These are phyloP conservation scores for Rhodotorula sp. DNA, from an alignment of 1,284 basidiomycete species.

Conservation along the genomic window DNA sequence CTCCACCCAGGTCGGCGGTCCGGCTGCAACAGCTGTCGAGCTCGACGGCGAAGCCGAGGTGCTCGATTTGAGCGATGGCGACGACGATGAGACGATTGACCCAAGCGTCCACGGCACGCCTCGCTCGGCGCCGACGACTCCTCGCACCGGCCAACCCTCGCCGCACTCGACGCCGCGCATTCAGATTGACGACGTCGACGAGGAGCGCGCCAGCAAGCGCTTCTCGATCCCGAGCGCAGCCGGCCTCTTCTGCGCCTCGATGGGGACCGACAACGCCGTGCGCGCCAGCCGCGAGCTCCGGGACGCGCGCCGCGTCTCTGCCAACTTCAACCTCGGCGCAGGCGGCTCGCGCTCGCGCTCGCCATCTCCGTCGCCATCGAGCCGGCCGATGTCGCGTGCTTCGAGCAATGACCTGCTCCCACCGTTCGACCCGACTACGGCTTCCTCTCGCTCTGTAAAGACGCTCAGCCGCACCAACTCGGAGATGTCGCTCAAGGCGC, in stretches of 20 bases:
- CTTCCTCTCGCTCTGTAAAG: slow-evolving; percentile 4
- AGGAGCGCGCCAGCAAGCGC: not conserved
- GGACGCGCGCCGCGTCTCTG: slow-evolving; percentile 17
- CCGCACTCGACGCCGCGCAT: slow-evolving; percentile 25
- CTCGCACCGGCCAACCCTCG: not conserved
- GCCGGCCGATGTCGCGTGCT: not conserved
- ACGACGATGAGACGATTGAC: slow-evolving; percentile 39
- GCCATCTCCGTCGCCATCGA: slow-evolving; percentile 7
- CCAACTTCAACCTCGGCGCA: slow-evolving; percentile 4
- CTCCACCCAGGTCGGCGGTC: slow-evolving; percentile 55
- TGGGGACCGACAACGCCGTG: slow-evolving; percentile 3
- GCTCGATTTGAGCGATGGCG: slow-evolving; percentile 44
- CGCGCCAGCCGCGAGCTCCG: slow-evolving; percentile 25
- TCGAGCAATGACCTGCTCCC: slow-evolving; percentile 21
- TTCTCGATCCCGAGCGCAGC: not conserved
- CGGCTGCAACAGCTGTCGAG: slow-evolving; percentile 46
- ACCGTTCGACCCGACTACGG: slow-evolving; percentile 12
- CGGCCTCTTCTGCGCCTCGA: slow-evolving; percentile 17
- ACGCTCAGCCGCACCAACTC: slow-evolving; percentile 18
- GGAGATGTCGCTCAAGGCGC: slow-evolving; percentile 29
- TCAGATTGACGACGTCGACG: slow-evolving; percentile 25
- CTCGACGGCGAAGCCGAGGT: slow-evolving; percentile 45
- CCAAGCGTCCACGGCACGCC: slow-evolving; percentile 22
- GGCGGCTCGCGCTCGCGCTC: slow-evolving; percentile 2
- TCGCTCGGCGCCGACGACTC: not conserved